Evolutionary conservation across 305 asterid species (phyloP), one percentile per base, ranked within the genome.

Genomic region (Fraxinus nigra): DNA sequence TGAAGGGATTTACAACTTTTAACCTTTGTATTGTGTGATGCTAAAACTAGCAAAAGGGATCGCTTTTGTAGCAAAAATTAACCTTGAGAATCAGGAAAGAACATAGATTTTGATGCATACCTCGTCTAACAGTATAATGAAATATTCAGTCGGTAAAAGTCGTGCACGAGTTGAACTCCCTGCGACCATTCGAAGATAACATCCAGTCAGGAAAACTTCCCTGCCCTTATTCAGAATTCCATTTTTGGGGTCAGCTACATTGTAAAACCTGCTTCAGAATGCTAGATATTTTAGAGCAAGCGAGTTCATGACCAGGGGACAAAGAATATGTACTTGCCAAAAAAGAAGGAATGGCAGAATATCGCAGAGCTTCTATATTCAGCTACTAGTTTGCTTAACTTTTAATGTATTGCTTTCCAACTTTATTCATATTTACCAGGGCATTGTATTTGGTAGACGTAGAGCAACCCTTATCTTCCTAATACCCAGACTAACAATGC

Each of bases 171-270:
- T 88, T 18, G 89, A 87, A 77, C 82, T 84, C 80, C 93, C 93
- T 24, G 86, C 43, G 79, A 95, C 82, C 81, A 88, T 90, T 84
- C 97, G 93, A 81, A 94, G 97, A 90, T 90, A 90, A 90, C 99
- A 96, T 82, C 99, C 99, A 22, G 98, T 92, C 82, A 96, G 88
- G 82, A 92, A 88, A 87, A 92, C 90, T 89, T 96, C 97, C 51
- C 97, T 91, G 26, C 99, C 98, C 90, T 91, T 93, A 89, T 85
- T 93, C 84, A 96, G 84, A 85, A 92, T 87, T 82, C 98, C 98
- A 84, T 87, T 91, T 37, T 83, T 85, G 54, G 90, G 94, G 89
- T 93, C 96, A 72, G 92, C 98, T 82, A 96, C 91, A 82, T 85
- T 85, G 90, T 93, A 93, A 90, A 91, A 94, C 89, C 98, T 96